Base-by-base conservation (phyloP, 2,329 filamentous ascomycete species). In the Aspergillaceae sp. region DNA sequence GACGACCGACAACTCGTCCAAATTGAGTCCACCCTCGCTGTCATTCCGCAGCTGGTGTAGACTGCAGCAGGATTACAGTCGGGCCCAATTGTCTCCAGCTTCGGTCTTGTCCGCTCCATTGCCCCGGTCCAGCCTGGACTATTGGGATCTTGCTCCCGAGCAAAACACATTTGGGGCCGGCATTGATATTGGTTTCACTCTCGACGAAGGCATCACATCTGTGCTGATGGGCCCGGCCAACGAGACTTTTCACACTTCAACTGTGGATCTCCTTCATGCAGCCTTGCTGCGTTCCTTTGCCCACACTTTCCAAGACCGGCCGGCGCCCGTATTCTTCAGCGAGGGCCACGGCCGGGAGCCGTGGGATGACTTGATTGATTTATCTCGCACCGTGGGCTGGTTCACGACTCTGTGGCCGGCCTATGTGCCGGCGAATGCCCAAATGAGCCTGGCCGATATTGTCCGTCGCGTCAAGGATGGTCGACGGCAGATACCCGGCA, bases 41-140 rank as follows among this genome's bases (percentile, higher is more conserved):
- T 47, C 45, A 9, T 47, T 47, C 45, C 45, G 41, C 32, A 29
- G 10, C 5, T 47, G 45, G 45, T 40, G 19, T 10, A 33, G 19
- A 4, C 27, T 47, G 27, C 40, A 76, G 43, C 65, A 65, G 0
- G 77, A 83, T 45, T 71, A 78, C 3, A 7, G 75, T 92, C 0
- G 94, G 94, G 59, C 78, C 87, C 3, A 94, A 87, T 0, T 88
- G 88, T 0, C 88, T 94, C 62, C 74, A 92, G 0, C 87, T 92
- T 1, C 8, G 3, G 29, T 38, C 7, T 5, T 47, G 10, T 29
- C 37, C 11, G 4, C 35, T 5, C 30, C 10, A 19, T 40, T 26
- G 29, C 9, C 28, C 29, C 2, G 9, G 10, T 32, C 8, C 8
- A 4, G 11, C 43, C 27, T 76, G 87, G 5, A 74, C 90, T 47